Evolutionary conservation across 345 rosid species (phyloP).

Genomic region (Barbarea vulgaris): DNA sequence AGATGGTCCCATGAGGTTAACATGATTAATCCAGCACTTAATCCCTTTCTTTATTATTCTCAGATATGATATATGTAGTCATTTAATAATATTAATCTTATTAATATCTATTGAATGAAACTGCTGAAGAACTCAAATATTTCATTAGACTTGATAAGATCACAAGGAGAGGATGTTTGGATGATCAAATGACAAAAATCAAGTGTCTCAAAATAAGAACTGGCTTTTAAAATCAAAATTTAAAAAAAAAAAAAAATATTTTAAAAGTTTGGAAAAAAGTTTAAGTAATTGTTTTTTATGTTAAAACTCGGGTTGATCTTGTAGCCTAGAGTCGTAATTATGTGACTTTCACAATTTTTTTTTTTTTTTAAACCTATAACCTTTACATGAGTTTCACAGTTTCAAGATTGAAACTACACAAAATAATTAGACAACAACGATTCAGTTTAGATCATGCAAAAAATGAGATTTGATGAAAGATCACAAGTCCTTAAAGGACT

Average conservation of each 20-base stretch:
- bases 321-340: background rate
- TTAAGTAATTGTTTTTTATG: background rate
- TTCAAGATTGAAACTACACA: too few species aligned
- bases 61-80: slow-evolving; percentile 9
- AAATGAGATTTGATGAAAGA: slow-evolving; percentile 28
- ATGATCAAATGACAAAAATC: background rate
- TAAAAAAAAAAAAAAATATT: too few species aligned
- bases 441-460: too few species aligned
- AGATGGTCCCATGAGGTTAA: slow-evolving; percentile 43
- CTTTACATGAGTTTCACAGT: background rate
- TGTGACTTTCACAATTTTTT: too few species aligned
- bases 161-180: background rate
- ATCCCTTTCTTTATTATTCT: slow-evolving; percentile 31
- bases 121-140: background rate
- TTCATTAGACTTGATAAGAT: background rate
- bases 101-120: slow-evolving; percentile 1
- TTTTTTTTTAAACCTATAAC: too few species aligned
- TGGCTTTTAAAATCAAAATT: background rate
- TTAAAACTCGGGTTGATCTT: background rate
- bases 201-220: background rate
- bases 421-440: too few species aligned
- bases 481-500: slow-evolving; percentile 27
- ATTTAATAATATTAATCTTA: background rate
- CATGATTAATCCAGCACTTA: slow-evolving; percentile 46
- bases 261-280: too few species aligned